phyloP scores from a whole-genome alignment of 805 yeast species.

The Starmera quercuum region DNA sequence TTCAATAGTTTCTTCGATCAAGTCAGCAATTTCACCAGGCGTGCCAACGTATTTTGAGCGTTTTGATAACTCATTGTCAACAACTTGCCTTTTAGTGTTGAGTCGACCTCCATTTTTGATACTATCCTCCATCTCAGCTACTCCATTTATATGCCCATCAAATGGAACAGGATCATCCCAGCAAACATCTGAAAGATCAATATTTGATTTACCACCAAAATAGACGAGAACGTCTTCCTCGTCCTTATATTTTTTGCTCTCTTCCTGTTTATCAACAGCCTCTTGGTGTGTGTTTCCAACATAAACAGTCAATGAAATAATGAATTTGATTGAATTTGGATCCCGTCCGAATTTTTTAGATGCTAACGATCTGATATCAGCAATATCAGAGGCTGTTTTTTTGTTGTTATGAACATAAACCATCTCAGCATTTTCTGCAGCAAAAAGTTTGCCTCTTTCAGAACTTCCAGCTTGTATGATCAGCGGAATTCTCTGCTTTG shows the following conservation, averaged over 20 bases:
- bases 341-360: constrained; percentile 25
- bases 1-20: constrained; percentile 29
- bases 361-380: constrained; percentile 24
- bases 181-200: constrained; percentile 28
- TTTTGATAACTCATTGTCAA: neutral
- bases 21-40: constrained; percentile 6
- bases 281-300: constrained; percentile 31
- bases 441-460: constrained; percentile 28
- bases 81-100: neutral
- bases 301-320: constrained; percentile 26
- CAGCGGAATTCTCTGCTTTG: constrained; percentile 35
- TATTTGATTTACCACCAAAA: constrained; percentile 39
- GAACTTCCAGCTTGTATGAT: constrained; percentile 36
- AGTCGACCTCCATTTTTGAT: constrained; percentile 17
- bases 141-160: constrained; percentile 24
- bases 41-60: neutral
- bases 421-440: constrained; percentile 34
- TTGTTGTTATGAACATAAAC: constrained; percentile 28
- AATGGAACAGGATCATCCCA: constrained; percentile 25
- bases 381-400: constrained; percentile 19
- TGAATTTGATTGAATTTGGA: constrained; percentile 27
- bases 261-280: constrained; percentile 26
- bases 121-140: constrained; percentile 30
- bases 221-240: constrained; percentile 31
- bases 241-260: constrained; percentile 21